A percentile compares a stretch with the other conserved stretches of the same genome.
These are phyloP conservation scores for Sophora flavescens DNA, from an alignment of 306 rosid species.

Conservation along the genomic window DNA sequence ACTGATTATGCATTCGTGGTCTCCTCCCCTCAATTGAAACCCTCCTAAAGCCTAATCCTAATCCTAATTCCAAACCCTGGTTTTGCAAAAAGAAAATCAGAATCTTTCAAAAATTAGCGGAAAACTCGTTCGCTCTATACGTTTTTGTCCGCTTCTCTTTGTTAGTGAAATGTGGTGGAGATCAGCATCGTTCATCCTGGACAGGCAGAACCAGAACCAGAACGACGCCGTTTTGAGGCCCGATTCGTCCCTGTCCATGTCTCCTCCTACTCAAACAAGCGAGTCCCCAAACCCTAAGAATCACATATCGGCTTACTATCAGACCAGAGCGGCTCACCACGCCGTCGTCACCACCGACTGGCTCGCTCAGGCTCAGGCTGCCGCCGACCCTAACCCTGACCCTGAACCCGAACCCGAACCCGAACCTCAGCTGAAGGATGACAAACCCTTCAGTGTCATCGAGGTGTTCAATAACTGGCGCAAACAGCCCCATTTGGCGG, in stretches of 20 bases:
- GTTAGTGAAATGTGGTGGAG: conserved; percentile 69
- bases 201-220: conserved; percentile 44
- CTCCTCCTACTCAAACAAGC: conserved; percentile 39
- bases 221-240: conserved; percentile 48
- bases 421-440: conserved; percentile 25
- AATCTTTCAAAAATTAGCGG: too few relatives aligned
- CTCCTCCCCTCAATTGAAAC: too few relatives aligned
- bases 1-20: too few relatives aligned
- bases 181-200: conserved; percentile 84
- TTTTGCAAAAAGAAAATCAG: too few relatives aligned
- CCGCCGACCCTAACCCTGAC: conserved; percentile 51
- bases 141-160: too few relatives aligned
- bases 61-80: too few relatives aligned
- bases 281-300: conserved; percentile 44
- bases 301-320: conserved; percentile 72
- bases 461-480: conserved; percentile 85
- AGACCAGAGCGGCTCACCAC: conserved; percentile 76
- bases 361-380: conserved; percentile 92
- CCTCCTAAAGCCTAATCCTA: too few relatives aligned
- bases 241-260: conserved; percentile 48
- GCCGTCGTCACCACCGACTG: conserved; percentile 87
- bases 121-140: too few relatives aligned
- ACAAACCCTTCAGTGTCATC: conserved; percentile 70
- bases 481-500: conserved; percentile 88
- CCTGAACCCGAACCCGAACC: conserved; percentile 57